Evolutionary conservation across 805 yeast genomes (phyloP).

Genomic region (Saccharomycopsis malanga): DNA sequence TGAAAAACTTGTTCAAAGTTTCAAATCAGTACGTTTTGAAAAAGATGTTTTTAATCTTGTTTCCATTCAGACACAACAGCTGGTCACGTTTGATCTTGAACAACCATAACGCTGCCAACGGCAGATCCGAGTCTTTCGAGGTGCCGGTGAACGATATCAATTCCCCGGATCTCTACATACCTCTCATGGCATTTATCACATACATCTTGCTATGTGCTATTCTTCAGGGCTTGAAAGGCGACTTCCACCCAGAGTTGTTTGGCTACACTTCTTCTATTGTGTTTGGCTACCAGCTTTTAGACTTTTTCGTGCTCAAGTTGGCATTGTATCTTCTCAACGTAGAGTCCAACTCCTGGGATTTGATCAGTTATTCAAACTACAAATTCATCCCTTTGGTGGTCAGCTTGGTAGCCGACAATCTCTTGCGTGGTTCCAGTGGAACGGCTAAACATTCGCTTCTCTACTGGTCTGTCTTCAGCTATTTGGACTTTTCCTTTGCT

Average conservation of each 20-base stretch:
- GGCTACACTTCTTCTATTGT: constrained; percentile 85
- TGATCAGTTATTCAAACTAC: constrained; percentile 87
- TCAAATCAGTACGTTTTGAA: constrained; percentile 77
- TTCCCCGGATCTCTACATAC: constrained; percentile 95
- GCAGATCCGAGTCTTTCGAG: constrained; percentile 37
- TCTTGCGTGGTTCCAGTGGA: not conserved
- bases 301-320: constrained; percentile 64
- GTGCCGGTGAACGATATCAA: constrained; percentile 83
- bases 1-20: constrained; percentile 87
- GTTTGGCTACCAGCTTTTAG: constrained; percentile 72
- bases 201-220: constrained; percentile 80
- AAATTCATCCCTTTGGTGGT: constrained; percentile 77
- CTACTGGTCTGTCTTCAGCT: constrained; percentile 17
- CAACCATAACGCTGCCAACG: constrained; percentile 24
- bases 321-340: constrained; percentile 78
- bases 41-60: constrained; percentile 65
- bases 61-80: constrained; percentile 79
- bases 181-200: constrained; percentile 86
- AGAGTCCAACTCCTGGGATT: constrained; percentile 68
- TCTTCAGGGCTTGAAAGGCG: constrained; percentile 78
- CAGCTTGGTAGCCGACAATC: constrained; percentile 33
- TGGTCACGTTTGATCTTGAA: constrained; percentile 58
- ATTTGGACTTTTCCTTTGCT: constrained; percentile 22
- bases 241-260: constrained; percentile 87
- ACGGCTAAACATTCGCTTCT: not conserved